phyloP scores from a whole-genome alignment of 2,329 filamentous ascomycete genomes.

The Rhinocladiella mackenziei region DNA sequence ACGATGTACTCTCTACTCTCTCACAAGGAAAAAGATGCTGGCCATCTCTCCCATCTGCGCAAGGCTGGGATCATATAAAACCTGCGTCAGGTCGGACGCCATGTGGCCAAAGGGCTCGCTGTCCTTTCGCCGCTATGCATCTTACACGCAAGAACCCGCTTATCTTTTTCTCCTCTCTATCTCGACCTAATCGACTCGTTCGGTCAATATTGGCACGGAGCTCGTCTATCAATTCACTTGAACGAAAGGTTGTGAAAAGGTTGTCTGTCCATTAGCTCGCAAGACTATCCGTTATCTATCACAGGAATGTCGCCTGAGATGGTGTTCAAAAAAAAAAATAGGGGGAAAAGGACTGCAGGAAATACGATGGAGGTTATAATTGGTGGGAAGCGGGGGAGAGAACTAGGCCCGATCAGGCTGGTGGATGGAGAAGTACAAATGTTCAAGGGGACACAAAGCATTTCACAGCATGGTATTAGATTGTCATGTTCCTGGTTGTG shows the following conservation, averaged over 20 bases:
- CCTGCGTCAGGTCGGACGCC: background rate
- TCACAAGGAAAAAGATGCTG: no score
- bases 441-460: background rate
- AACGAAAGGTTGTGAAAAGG: no score
- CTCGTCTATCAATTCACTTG: no score
- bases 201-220: no score
- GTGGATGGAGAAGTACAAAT: constrained; percentile 20
- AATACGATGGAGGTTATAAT: background rate
- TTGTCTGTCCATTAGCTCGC: no score
- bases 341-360: background rate
- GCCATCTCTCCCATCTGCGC: no score
- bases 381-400: no score
- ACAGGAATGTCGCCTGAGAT: no score
- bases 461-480: background rate
- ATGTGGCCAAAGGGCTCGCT: constrained; percentile 1
- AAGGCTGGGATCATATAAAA: no score
- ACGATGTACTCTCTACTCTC: constrained; percentile 1
- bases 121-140: background rate
- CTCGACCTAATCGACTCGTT: background rate
- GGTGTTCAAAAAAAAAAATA: no score
- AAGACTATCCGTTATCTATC: no score
- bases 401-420: constrained; percentile 14
- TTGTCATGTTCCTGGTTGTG: background rate
- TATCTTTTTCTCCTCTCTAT: constrained; percentile 7
- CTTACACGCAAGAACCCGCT: background rate